These are phyloP conservation scores for Hortaea werneckii DNA, from an alignment of 2,329 filamentous ascomycete species.

Conservation along the genomic window DNA sequence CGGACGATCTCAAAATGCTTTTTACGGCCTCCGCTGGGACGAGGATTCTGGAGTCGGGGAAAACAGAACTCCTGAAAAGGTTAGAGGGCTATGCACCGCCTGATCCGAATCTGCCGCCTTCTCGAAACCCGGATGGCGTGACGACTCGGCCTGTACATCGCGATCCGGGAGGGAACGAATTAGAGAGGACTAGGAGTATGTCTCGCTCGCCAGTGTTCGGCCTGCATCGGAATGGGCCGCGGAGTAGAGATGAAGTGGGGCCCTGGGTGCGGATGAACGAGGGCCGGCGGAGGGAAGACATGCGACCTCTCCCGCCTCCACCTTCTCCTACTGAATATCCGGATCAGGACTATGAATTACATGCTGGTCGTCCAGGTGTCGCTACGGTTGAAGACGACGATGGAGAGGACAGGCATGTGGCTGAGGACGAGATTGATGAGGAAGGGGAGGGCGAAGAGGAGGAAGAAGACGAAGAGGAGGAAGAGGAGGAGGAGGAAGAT, in stretches of 20 bases:
- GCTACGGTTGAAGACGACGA: background rate
- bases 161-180: conserved; percentile 2
- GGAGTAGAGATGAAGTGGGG: background rate
- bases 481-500: conserved; percentile 31
- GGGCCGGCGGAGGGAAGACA: background rate
- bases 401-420: background rate
- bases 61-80: conserved; percentile 42
- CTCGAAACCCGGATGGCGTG: conserved; percentile 10
- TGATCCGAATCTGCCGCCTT: conserved; percentile 8
- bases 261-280: background rate
- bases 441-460: conserved; percentile 10
- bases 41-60: conserved; percentile 40
- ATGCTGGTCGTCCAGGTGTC: background rate
- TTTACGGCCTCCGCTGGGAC: conserved; percentile 39
- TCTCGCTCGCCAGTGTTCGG: conserved; percentile 5
- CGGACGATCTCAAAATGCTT: conserved; percentile 39
- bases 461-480: conserved; percentile 10
- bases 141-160: background rate
- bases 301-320: background rate
- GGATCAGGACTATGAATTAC: background rate
- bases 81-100: conserved; percentile 35
- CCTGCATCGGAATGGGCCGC: conserved; percentile 1
- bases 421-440: background rate
- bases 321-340: background rate
- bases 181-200: conserved; percentile 13